phyloP scores from a whole-genome alignment of 805 yeast species.

The Hanseniaspora hatyaiensis region DNA sequence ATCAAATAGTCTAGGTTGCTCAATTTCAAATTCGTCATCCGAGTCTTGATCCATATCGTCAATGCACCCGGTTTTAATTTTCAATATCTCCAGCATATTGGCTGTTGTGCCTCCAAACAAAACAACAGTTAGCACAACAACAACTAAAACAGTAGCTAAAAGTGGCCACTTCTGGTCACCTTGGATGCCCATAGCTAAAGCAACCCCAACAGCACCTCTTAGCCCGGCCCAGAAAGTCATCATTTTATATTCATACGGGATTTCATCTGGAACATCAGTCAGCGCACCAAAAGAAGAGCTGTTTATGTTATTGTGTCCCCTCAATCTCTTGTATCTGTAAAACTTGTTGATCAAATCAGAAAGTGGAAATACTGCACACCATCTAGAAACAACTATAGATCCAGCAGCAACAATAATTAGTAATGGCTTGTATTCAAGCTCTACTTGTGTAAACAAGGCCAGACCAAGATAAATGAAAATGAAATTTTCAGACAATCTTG shows the following conservation, averaged over 20 bases:
- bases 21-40: constrained; percentile 93
- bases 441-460: constrained; percentile 91
- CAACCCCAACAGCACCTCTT: constrained; percentile 98
- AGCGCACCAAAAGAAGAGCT: constrained; percentile 10
- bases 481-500: constrained; percentile 91
- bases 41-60: constrained; percentile 58
- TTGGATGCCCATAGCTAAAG: constrained; percentile 91
- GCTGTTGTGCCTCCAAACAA: constrained; percentile 98
- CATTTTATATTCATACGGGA: constrained; percentile 90
- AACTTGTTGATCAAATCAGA: constrained; percentile 75
- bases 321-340: constrained; percentile 43
- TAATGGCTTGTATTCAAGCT: constrained; percentile 85
- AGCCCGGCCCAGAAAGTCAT: constrained; percentile 99
- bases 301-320: constrained; percentile 23
- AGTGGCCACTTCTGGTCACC: constrained; percentile 84
- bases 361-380: constrained; percentile 95
- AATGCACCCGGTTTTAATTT: constrained; percentile 81
- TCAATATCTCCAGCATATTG: constrained; percentile 88
- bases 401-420: constrained; percentile 80
- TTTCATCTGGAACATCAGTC: constrained; percentile 57
- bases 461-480: constrained; percentile 90
- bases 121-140: constrained; percentile 90
- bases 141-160: constrained; percentile 89
- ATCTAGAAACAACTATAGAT: constrained; percentile 86
- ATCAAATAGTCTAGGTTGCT: constrained; percentile 39